Percentiles rank a stretch among this genome's conserved stretches.
phyloP scores from a whole-genome alignment of 495 filamentous ascomycete species.

The Xylaria longipes region DNA sequence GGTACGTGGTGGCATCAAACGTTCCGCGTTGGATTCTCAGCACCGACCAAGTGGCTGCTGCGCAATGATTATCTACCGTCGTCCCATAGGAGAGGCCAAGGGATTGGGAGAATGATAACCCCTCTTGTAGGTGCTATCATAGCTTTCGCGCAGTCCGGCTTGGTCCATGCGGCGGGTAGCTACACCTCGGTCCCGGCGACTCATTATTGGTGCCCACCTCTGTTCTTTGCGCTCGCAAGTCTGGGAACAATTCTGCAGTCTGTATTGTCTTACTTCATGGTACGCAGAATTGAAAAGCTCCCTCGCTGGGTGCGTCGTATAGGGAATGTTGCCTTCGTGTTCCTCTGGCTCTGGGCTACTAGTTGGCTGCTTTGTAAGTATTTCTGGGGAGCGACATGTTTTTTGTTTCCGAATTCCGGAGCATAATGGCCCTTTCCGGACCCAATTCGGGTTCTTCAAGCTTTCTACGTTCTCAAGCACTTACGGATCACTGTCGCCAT shows the following conservation, averaged over 20 bases:
- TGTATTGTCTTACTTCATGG: constrained; percentile 15
- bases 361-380: constrained; percentile 43
- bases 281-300: constrained; percentile 32
- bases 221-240: constrained; percentile 65
- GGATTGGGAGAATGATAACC: not conserved
- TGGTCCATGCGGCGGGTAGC: constrained; percentile 65
- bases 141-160: constrained; percentile 65
- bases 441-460: too few relatives aligned
- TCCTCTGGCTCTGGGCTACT: constrained; percentile 65
- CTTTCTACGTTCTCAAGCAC: not conserved
- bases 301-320: constrained; percentile 48
- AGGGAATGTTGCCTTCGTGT: constrained; percentile 60
- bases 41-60: constrained; percentile 59
- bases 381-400: not conserved
- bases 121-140: constrained; percentile 42
- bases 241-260: constrained; percentile 62
- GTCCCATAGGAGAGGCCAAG: not conserved
- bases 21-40: constrained; percentile 75
- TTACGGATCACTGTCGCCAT: not conserved
- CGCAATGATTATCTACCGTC: constrained; percentile 41
- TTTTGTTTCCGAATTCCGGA: not conserved
- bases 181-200: constrained; percentile 58
- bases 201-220: constrained; percentile 40
- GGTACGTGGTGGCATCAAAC: constrained; percentile 88
- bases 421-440: not conserved